These are phyloP conservation scores for Penicillium aurantiogriseum DNA, from an alignment of 2,329 filamentous ascomycete genomes.

Conservation along the genomic window DNA sequence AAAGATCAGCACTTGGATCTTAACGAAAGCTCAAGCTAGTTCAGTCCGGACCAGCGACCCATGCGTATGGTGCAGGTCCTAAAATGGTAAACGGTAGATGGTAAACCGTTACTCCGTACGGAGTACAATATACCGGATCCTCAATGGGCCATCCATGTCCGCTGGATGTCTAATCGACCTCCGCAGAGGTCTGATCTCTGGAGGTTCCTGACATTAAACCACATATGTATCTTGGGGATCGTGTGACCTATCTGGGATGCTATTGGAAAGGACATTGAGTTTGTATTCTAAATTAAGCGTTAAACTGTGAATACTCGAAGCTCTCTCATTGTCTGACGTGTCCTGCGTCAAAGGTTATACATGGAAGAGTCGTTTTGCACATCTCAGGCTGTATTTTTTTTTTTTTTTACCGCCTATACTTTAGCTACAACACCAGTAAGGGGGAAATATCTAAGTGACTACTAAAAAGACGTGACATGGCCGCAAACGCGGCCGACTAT, in stretches of 20 bases:
- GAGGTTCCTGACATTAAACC: not conserved
- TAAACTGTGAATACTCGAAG: not conserved
- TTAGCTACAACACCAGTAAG: too few relatives aligned
- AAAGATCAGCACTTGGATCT: slow-evolving; percentile 11
- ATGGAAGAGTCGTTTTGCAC: too few relatives aligned
- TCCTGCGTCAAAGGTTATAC: not conserved
- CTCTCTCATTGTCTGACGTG: not conserved
- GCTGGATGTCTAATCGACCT: not conserved
- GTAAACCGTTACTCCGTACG: not conserved
- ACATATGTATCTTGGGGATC: not conserved
- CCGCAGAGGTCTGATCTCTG: not conserved
- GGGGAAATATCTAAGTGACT: too few relatives aligned
- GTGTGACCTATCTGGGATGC: not conserved
- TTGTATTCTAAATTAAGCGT: not conserved
- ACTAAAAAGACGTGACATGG: too few relatives aligned
- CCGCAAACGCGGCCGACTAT: too few relatives aligned
- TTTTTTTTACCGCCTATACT: too few relatives aligned
- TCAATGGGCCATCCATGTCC: not conserved
- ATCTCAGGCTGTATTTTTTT: too few relatives aligned
- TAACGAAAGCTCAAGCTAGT: slow-evolving; percentile 2
- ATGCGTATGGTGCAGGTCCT: not conserved
- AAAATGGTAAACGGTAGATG: not conserved
- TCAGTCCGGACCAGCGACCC: not conserved
- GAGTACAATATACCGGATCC: too few relatives aligned
- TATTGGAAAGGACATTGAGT: not conserved